These are phyloP conservation scores for Brettanomyces custersianus DNA, from an alignment of 805 yeast species.

Conservation along the genomic window DNA sequence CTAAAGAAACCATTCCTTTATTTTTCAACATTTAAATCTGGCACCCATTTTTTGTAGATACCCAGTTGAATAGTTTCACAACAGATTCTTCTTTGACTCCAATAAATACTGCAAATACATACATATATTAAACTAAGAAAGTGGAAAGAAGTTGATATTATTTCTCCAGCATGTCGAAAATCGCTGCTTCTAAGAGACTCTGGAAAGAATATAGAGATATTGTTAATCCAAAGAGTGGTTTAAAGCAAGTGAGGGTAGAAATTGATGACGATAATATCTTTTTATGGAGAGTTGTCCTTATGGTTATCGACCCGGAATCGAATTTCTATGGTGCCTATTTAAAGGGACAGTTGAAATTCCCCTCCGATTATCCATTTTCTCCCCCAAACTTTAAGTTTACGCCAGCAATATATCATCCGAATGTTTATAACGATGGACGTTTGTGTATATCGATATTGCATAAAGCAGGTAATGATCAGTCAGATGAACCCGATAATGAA, in stretches of 20 bases:
- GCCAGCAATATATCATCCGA: slow-evolving; percentile 94
- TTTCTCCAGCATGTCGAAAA: too few relatives aligned
- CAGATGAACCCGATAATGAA: slow-evolving; percentile 89
- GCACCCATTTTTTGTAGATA: too few relatives aligned
- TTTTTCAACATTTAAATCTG: too few relatives aligned
- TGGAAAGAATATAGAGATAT: slow-evolving; percentile 92
- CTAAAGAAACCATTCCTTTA: too few relatives aligned
- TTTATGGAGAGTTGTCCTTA: slow-evolving; percentile 79
- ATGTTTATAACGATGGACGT: slow-evolving; percentile 89
- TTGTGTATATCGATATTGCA: slow-evolving; percentile 90
- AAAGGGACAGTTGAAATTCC: slow-evolving; percentile 89
- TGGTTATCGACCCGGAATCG: slow-evolving; percentile 85
- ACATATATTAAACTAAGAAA: too few relatives aligned
- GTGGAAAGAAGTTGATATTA: too few relatives aligned
- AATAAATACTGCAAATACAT: too few relatives aligned
- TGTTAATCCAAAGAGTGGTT: slow-evolving; percentile 78
- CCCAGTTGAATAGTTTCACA: too few relatives aligned
- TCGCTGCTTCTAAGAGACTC: slow-evolving; percentile 65
- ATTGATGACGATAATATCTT: slow-evolving; percentile 52
- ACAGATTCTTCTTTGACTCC: too few relatives aligned
- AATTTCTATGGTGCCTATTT: slow-evolving; percentile 92
- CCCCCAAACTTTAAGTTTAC: slow-evolving; percentile 94
- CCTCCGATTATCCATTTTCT: slow-evolving; percentile 80
- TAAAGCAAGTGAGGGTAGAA: slow-evolving; percentile 27
- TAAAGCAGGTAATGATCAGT: slow-evolving; percentile 75